Conservation (phyloP, 2,329 filamentous ascomycete genomes). For the Purpureocillium lavendulum region DNA sequence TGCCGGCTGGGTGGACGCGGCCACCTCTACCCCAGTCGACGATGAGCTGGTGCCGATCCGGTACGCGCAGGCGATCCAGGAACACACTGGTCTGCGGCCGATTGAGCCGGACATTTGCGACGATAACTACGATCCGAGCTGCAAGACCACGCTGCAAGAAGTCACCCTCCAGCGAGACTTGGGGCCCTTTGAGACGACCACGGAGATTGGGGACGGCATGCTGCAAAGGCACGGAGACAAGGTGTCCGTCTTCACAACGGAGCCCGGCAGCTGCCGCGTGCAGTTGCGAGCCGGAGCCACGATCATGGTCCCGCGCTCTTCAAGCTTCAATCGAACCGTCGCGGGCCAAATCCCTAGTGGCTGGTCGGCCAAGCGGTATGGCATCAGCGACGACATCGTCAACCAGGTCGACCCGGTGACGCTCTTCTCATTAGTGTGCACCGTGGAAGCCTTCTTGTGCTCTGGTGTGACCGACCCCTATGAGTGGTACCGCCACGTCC, state of each 20-base stretch:
- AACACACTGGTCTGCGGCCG: conserved; percentile 81
- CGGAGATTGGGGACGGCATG: no score
- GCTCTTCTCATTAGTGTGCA: conserved; percentile 80
- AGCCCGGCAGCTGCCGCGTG: no score
- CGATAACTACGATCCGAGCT: no score
- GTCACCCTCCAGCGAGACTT: no score
- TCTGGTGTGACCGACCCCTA: conserved; percentile 92
- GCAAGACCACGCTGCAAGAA: no score
- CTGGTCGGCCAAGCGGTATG: conserved; percentile 87
- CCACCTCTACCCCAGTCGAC: neutral
- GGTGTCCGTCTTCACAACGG: no score
- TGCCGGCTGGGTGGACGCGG: conserved; percentile 78
- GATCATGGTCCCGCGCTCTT: no score
- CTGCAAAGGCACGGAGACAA: no score
- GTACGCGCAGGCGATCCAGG: conserved; percentile 74
- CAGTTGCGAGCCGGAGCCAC: no score
- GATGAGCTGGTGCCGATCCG: neutral
- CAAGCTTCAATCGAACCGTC: no score
- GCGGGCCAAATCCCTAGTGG: conserved; percentile 89
- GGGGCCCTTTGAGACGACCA: no score
- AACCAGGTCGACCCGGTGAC: conserved; percentile 88
- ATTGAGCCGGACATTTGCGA: no score
- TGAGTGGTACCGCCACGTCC: conserved; percentile 96
- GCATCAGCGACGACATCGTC: conserved; percentile 89
- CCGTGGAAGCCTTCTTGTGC: conserved; percentile 74